Evolutionary conservation across 768 basidiomycete genomes (phyloP), one percentile per base, ranked within the genome.

Genomic region (Podaxis mareebaensis): DNA sequence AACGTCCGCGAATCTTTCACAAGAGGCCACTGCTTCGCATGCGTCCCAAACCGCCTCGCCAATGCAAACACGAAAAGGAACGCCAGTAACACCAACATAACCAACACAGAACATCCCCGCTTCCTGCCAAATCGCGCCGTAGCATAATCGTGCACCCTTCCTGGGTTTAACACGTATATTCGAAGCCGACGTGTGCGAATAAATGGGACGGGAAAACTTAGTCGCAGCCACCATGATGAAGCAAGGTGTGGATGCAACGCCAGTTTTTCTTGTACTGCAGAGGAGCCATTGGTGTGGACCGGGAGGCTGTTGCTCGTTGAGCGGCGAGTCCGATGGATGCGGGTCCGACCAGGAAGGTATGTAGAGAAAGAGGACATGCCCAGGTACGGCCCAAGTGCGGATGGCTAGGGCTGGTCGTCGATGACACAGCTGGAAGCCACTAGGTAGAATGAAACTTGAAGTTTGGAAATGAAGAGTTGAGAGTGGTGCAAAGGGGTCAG

Each of bases 241-340:
- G 33, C 33, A 68, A 68, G 77, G 64, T 69, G 78, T 69, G 79
- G 79, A 71, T 83, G 78, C 75, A 58, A 67, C 15, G 70, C 72
- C 62, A 70, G 72, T 58, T 91, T 91, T 75, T 91, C 89, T 66
- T 86, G 81, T 26, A 88, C 82, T 15, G 86, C 83, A 57, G 87
- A 80, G 49, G 85, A 84, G 58, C 69, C 68, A 48, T 70, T 72
- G 48, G 74, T 71, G 58, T 76, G 75, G 53, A 76, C 67, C 30
- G 75, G 77, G 38, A 77, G 73, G 24, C 71, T 68, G 63, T 74
- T 75, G 67, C 66, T 70, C 61, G 69, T 61, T 44, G 67, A 69
- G 62, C 70, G 66, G 36, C 73, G 73, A 65, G 69, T 64, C 56
- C 74, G 81, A 75, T 76, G 73, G 68, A 77, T 77, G 64, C 81